phyloP scores from a whole-genome alignment of 2,329 filamentous ascomycete species.

The Penicillium frequentans region DNA sequence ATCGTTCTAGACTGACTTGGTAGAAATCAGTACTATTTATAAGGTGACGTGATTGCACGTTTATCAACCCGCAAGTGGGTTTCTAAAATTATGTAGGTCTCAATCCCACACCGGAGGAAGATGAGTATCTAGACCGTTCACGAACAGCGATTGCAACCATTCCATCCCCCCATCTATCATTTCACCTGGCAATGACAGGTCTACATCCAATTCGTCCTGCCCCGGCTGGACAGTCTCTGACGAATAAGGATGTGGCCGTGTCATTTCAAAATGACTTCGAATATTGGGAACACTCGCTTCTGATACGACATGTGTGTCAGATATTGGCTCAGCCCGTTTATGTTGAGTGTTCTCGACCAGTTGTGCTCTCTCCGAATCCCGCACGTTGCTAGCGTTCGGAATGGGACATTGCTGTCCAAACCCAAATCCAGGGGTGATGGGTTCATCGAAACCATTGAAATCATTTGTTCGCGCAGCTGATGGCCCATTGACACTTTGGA shows the following conservation, averaged over 20 bases:
- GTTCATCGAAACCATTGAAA: background rate
- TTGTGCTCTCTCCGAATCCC: background rate
- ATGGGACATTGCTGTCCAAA: background rate
- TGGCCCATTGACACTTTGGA: background rate
- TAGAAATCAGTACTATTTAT: background rate
- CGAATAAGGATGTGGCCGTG: background rate
- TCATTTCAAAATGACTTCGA: background rate
- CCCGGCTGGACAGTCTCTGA: background rate
- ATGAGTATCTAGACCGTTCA: background rate
- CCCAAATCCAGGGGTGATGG: background rate
- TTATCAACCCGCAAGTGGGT: background rate
- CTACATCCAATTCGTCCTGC: background rate
- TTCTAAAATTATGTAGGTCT: background rate
- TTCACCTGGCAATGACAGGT: slow-evolving; percentile 8
- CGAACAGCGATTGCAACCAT: slow-evolving; percentile 13
- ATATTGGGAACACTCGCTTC: background rate
- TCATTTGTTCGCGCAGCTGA: background rate
- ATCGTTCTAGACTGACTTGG: background rate
- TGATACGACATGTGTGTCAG: background rate
- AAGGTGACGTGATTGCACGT: too few species aligned
- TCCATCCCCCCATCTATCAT: slow-evolving; percentile 18
- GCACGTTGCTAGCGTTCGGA: background rate
- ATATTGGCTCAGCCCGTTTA: background rate
- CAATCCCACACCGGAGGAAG: slow-evolving; percentile 1
- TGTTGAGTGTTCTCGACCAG: background rate